These are phyloP conservation scores for Musa balbisiana DNA, from an alignment of 202 grass and related monocot species.

Conservation along the genomic window DNA sequence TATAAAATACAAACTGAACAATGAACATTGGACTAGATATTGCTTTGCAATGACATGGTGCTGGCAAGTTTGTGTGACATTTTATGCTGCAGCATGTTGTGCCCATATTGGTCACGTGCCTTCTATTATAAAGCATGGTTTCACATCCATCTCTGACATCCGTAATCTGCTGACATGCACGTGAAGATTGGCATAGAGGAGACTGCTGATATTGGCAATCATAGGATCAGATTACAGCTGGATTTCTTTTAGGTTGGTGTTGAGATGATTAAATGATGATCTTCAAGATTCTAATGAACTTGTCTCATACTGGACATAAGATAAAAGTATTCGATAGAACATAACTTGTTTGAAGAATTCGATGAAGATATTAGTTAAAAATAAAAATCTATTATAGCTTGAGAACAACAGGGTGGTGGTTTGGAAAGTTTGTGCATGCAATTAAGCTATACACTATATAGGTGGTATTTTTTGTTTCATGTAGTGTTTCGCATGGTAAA, in stretches of 20 bases:
- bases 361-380: background rate
- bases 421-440: background rate
- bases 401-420: background rate
- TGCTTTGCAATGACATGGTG: no score
- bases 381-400: background rate
- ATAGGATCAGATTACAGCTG: background rate
- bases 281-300: background rate
- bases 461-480: no score
- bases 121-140: background rate
- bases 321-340: background rate
- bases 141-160: background rate
- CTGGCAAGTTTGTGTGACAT: no score
- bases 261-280: background rate
- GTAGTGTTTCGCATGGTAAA: no score
- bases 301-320: background rate
- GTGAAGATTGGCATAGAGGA: background rate
- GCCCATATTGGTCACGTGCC: background rate
- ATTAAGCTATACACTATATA: background rate
- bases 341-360: background rate
- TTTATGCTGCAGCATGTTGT: background rate
- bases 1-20: no score
- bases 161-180: background rate
- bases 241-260: background rate
- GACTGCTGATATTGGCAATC: background rate
- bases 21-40: no score